Base-by-base conservation (phyloP, 345 rosid genomes). In the Brassica juncea region DNA sequence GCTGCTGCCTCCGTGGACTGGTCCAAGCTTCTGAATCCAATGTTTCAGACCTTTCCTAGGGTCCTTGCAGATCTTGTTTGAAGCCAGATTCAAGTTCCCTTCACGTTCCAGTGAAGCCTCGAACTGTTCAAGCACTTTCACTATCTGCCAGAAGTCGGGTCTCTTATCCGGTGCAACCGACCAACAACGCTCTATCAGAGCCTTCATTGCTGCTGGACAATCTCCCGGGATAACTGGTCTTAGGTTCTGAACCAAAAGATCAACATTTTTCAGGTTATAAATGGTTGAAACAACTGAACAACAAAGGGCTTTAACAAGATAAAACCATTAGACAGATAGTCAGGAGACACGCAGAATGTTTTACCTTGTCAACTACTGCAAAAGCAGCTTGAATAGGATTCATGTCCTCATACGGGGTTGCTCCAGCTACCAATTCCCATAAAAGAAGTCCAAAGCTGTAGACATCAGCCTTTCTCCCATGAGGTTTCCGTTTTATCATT, bases 371-470 rank as follows among this genome's bases (percentile, higher is more conserved):
- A 32, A 92, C 98, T 7, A 96, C 99, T 1, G 99, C 99, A 80
- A 91, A 96, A 77, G 99, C 99, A 85, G 98, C 99, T 87, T 96
- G 99, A 80, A 96, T 89, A 71, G 99, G 99, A 86, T 83, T 96
- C 99, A 93, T 90, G 74, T 96, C 97, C 64, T 96, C 99, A 6
- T 91, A 96, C 0, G 99, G 99, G 69, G 92, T 89, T 54, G 88
- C 82, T 71, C 99, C 98, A 14, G 98, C 90, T 19, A 90, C 88
- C 97, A 96, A 87, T 84, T 96, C 99, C 99, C 99, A 96, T 58
- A 96, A 81, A 60, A 96, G 91, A 11, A 96, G 97, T 68, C 98
- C 98, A 76, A 93, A 96, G 71, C 99, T 89, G 80, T 96, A 96
- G 12, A 92, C 97, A 72, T 96, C 99, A 3, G 90, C 99, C 85